A percentile compares a stretch with the other conserved stretches of the same genome.
Conservation (phyloP, 2,329 filamentous ascomycete species). For the Pestalotiopsis sp. region DNA sequence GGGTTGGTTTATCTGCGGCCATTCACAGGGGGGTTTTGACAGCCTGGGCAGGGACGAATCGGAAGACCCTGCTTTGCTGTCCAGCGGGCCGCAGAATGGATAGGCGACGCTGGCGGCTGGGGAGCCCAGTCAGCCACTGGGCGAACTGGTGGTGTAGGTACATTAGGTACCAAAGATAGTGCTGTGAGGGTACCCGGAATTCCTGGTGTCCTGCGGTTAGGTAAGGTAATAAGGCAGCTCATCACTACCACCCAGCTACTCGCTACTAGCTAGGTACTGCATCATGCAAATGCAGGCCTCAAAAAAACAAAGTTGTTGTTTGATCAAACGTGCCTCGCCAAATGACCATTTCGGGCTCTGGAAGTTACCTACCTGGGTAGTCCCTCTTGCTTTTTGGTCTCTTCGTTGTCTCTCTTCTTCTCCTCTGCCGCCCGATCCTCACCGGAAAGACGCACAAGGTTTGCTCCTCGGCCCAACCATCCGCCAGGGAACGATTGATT, state of each 20-base stretch:
- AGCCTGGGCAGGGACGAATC: not conserved
- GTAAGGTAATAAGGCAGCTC: no score
- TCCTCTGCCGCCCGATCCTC: not conserved
- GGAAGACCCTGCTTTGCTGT: not conserved
- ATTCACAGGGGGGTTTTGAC: not conserved
- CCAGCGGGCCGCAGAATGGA: not conserved
- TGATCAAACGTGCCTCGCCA: not conserved
- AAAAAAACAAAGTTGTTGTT: not conserved
- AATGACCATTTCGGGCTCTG: not conserved
- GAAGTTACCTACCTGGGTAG: not conserved
- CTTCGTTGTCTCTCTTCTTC: not conserved
- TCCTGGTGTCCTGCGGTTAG: not conserved
- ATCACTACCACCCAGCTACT: not conserved
- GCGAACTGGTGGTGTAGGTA: not conserved
- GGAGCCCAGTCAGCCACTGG: not conserved
- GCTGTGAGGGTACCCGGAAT: not conserved
- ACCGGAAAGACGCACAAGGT: not conserved
- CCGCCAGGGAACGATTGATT: not conserved
- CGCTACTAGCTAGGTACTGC: not conserved
- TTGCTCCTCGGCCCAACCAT: not conserved
- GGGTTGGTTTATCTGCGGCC: not conserved
- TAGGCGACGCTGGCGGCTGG: not conserved
- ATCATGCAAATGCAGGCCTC: not conserved
- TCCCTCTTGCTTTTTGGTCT: not conserved
- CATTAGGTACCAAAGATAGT: not conserved